These are phyloP conservation scores for Bipolaris zeicola DNA, from an alignment of 2,329 filamentous ascomycete species.

Conservation along the genomic window DNA sequence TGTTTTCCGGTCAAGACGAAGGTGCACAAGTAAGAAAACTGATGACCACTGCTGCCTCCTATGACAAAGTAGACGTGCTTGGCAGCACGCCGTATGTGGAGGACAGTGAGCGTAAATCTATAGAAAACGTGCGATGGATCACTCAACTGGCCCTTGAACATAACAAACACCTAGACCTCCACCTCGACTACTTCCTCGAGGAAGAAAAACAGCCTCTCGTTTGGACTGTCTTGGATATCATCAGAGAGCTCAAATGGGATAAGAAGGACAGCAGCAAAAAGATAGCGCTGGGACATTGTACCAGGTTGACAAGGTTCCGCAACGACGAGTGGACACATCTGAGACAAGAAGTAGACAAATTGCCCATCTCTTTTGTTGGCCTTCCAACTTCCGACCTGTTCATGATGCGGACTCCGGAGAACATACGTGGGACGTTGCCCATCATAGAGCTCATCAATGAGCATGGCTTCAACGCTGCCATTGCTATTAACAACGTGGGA, in stretches of 20 bases:
- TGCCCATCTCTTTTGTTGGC: conserved; percentile 71
- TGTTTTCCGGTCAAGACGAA: conserved; percentile 62
- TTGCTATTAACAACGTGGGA: conserved; percentile 74
- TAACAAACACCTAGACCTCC: conserved; percentile 68
- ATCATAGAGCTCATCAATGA: conserved; percentile 65
- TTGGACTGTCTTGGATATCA: conserved; percentile 59
- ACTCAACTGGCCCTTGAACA: conserved; percentile 59
- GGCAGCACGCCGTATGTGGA: conserved; percentile 76
- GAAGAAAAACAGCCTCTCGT: conserved; percentile 56
- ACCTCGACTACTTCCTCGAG: conserved; percentile 73
- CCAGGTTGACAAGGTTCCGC: conserved; percentile 64
- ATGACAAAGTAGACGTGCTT: conserved; percentile 60
- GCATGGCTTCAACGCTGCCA: conserved; percentile 63
- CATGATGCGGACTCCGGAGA: conserved; percentile 65
- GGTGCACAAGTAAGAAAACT: conserved; percentile 59
- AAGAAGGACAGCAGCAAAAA: conserved; percentile 31
- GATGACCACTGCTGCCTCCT: conserved; percentile 54
- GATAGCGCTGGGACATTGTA: conserved; percentile 68
- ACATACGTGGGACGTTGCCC: conserved; percentile 64
- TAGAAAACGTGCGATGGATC: conserved; percentile 68
- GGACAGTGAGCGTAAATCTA: conserved; percentile 52
- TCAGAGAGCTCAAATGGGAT: conserved; percentile 60
- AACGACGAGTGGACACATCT: conserved; percentile 58
- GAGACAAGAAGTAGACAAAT: conserved; percentile 53
- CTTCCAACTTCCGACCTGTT: conserved; percentile 73